These are phyloP conservation scores for Monosporozyma aerobia DNA, from an alignment of 805 yeast genomes.

Conservation along the genomic window DNA sequence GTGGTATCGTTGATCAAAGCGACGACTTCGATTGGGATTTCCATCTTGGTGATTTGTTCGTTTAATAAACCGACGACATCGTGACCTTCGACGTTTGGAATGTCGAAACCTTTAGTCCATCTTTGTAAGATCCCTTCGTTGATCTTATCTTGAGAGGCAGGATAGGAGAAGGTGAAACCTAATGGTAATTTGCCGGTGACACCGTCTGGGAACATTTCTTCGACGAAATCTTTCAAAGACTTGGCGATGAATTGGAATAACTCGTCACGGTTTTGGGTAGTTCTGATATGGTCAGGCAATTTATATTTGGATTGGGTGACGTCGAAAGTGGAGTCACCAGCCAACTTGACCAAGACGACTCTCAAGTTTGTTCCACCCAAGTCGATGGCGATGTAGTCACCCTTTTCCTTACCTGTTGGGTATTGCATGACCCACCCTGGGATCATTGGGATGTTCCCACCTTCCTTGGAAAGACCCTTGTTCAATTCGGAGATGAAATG, in stretches of 20 bases:
- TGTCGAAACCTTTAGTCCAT: conserved; percentile 97
- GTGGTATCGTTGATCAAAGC: conserved; percentile 94
- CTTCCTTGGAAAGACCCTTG: conserved; percentile 64
- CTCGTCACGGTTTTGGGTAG: conserved; percentile 56
- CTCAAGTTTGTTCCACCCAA: conserved; percentile 95
- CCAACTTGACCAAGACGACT: conserved; percentile 75
- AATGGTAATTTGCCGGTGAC: conserved; percentile 54
- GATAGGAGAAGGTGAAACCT: conserved; percentile 92
- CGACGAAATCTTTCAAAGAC: conserved; percentile 60
- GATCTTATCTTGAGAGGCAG: conserved; percentile 72
- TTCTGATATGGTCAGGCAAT: conserved; percentile 67
- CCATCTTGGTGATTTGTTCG: conserved; percentile 49
- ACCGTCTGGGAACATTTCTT: conserved; percentile 60
- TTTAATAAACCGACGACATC: conserved; percentile 91
- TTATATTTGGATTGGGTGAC: conserved; percentile 77
- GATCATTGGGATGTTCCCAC: conserved; percentile 90
- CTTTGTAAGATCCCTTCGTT: conserved; percentile 80
- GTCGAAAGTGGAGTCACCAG: conserved; percentile 75
- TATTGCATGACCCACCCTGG: conserved; percentile 91
- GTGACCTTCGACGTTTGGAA: conserved; percentile 82
- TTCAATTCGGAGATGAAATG: conserved; percentile 73
- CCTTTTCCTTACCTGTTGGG: conserved; percentile 86
- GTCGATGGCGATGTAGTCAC: conserved; percentile 84
- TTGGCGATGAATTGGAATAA: conserved; percentile 81
- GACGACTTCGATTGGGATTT: conserved; percentile 73